Base-by-base conservation (phyloP, 1,284 basidiomycete genomes). In the Coniferiporia weirii region DNA sequence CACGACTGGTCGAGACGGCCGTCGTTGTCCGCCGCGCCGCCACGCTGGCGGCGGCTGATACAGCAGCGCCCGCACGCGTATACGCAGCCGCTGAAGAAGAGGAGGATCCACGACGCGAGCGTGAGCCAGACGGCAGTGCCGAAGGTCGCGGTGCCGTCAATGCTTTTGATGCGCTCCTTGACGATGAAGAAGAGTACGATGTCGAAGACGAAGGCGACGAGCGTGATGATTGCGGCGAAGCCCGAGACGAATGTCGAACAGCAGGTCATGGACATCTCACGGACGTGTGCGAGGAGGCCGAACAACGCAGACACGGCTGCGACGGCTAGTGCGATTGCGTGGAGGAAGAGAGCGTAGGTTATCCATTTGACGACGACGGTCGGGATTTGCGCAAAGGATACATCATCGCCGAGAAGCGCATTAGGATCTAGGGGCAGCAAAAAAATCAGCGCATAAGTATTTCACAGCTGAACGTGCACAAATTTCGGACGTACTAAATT, bases 341-440 rank as follows among this genome's bases (percentile, higher is more conserved):
- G 93, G n/a, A 95, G 79, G 62, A 95, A 84, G 63, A 96, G 83
- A 19, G 84, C 85, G 66, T 94, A 94, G 12, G 93, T 96, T 67
- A 95, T 75, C 87, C 92, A 95, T 76, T 94, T 94, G 62, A 92
- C 87, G 54, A 84, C 79, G 6, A 90, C 81, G 45, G 81, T 73
- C 3, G 93, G 93, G 56, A 95, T 93, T 65, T 91, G 70, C 20
- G 54, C 54, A 43, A 90, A 69, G 58, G 60, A 73, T 59, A 81
- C 71, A 1, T 79, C 73, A 70, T 93, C 80, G 13, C 85, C 88
- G 44, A 95, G 82, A 1, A 95, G 78, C 36, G 74, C 70, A 67
- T 94, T 93, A 64, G 93, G 84, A 67, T 95, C 92, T 94, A 67
- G 4, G 46, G 56, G 9, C 12, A 46, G 46, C 3, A 2, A 5